These are phyloP conservation scores for Thermochaetoides dissita DNA, from an alignment of 2,329 filamentous ascomycete genomes.

Conservation along the genomic window DNA sequence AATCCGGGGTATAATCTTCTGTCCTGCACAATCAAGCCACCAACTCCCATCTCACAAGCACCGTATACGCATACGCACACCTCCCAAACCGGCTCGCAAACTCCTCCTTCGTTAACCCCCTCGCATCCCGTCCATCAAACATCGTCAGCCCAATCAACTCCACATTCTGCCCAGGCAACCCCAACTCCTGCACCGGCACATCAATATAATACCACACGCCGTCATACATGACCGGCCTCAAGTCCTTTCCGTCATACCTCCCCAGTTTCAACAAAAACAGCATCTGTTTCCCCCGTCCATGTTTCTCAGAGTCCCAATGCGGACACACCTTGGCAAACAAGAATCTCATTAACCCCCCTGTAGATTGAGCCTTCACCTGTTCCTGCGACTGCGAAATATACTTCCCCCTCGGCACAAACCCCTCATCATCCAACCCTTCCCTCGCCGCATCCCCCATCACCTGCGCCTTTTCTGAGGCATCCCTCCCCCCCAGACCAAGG, in stretches of 20 bases:
- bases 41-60: slow-evolving; percentile 35
- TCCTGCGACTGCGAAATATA: slow-evolving; percentile 30
- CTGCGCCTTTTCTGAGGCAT: slow-evolving; percentile 27
- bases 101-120: slow-evolving; percentile 35
- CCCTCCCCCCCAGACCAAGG: slow-evolving; percentile 29
- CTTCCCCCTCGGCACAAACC: slow-evolving; percentile 46
- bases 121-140: slow-evolving; percentile 31
- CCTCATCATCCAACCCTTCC: slow-evolving; percentile 41
- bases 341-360: slow-evolving; percentile 50
- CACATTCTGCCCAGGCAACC: slow-evolving; percentile 54
- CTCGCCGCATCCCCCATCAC: slow-evolving; percentile 30
- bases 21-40: slow-evolving; percentile 15
- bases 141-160: slow-evolving; percentile 45
- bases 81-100: slow-evolving; percentile 30
- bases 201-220: slow-evolving; percentile 74
- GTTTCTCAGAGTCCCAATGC: slow-evolving; percentile 64
- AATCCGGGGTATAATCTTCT: not conserved
- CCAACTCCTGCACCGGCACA: slow-evolving; percentile 50
- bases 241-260: slow-evolving; percentile 53
- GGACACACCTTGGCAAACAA: slow-evolving; percentile 66
- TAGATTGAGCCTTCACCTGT: too few species aligned
- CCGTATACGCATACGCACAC: slow-evolving; percentile 32
- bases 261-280: slow-evolving; percentile 57
- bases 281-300: slow-evolving; percentile 53
- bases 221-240: slow-evolving; percentile 61